Conservation (phyloP, 2,329 filamentous ascomycete genomes). For the Orbilia brochopaga region DNA sequence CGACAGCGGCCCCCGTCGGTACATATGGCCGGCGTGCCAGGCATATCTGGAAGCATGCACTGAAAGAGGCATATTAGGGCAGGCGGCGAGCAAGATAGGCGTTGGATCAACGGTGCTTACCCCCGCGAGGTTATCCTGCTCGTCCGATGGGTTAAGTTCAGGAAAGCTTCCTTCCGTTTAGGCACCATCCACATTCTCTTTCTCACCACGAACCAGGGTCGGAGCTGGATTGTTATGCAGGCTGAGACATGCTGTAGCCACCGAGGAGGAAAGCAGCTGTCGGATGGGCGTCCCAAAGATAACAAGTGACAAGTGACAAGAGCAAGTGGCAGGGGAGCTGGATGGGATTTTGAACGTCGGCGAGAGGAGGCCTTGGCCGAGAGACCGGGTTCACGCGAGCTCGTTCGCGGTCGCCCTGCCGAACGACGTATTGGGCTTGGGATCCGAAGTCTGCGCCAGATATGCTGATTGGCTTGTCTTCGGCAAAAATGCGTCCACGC, state of each 20-base stretch:
- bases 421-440: slow-evolving; percentile 11
- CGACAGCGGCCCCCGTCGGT: not conserved
- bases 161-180: slow-evolving; percentile 13
- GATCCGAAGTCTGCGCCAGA: slow-evolving; percentile 14
- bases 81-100: slow-evolving; percentile 30
- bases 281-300: slow-evolving; percentile 37
- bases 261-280: slow-evolving; percentile 41
- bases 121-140: slow-evolving; percentile 29
- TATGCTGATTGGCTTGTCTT: slow-evolving; percentile 47
- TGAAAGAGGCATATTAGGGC: slow-evolving; percentile 19
- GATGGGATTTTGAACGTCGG: slow-evolving; percentile 3
- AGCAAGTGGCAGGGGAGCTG: not conserved
- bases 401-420: slow-evolving; percentile 9
- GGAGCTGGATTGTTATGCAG: slow-evolving; percentile 28
- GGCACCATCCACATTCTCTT: slow-evolving; percentile 5
- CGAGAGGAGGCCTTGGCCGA: slow-evolving; percentile 28
- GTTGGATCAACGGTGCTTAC: slow-evolving; percentile 36
- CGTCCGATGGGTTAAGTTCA: slow-evolving; percentile 18
- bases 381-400: slow-evolving; percentile 47
- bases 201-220: slow-evolving; percentile 4
- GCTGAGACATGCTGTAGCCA: slow-evolving; percentile 23
- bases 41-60: slow-evolving; percentile 38
- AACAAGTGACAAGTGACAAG: slow-evolving; percentile 15
- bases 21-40: slow-evolving; percentile 2
- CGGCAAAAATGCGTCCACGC: slow-evolving; percentile 46